A percentile compares a stretch with the other conserved stretches of the same genome.
phyloP scores from a whole-genome alignment of 257 asterid species.

The Cynanchum wilfordii region DNA sequence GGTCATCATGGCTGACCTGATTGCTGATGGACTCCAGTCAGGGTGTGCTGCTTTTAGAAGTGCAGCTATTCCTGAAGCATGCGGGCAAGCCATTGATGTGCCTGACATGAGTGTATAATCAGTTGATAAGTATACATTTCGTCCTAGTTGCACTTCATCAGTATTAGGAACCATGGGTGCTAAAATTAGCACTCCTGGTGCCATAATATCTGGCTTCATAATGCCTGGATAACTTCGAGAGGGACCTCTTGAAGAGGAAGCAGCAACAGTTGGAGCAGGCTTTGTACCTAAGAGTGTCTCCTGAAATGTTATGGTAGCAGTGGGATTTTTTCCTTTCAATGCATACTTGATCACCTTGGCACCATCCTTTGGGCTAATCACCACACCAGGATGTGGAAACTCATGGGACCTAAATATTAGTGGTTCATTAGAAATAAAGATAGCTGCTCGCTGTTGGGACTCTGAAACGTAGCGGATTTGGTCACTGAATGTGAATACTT shows the following conservation, averaged over 20 bases:
- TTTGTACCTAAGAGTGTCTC: constrained; percentile 9
- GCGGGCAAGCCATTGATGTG: constrained; percentile 25
- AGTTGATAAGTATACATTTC: constrained; percentile 1
- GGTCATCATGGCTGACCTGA: constrained; percentile 24
- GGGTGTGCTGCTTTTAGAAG: constrained; percentile 25
- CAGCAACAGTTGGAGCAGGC: constrained; percentile 16
- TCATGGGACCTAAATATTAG: background rate
- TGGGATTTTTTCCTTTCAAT: background rate
- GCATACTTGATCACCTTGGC: constrained; percentile 15
- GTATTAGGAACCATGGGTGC: constrained; percentile 12
- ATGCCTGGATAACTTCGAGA: constrained; percentile 6
- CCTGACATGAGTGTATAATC: constrained; percentile 6
- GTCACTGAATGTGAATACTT: background rate
- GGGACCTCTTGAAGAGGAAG: constrained; percentile 19
- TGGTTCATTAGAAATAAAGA: constrained; percentile 13
- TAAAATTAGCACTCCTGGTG: constrained; percentile 18
- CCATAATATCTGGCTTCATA: constrained; percentile 24
- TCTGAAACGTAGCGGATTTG: background rate
- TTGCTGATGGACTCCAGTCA: constrained; percentile 23
- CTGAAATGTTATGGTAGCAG: constrained; percentile 14
- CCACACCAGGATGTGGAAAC: constrained; percentile 15
- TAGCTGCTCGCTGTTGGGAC: constrained; percentile 4
- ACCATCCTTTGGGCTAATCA: constrained; percentile 10
- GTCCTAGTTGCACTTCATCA: background rate
- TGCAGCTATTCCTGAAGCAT: constrained; percentile 23